These are phyloP conservation scores for Yamadazyma jaroonii DNA, from an alignment of 1,139 yeast species.

Conservation along the genomic window DNA sequence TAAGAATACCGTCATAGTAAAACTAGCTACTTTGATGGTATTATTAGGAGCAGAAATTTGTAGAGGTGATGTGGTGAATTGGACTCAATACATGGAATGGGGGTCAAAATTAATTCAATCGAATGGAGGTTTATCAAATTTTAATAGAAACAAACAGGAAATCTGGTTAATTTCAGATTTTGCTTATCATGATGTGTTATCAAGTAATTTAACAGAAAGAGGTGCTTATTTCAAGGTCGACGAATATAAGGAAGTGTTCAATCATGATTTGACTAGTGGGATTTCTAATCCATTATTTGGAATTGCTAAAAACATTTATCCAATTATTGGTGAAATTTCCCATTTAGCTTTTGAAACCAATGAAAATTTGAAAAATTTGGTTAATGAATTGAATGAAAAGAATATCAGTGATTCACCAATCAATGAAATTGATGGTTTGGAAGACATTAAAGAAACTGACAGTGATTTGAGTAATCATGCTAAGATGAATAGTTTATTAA, in stretches of 20 bases:
- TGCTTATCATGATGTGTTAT: conserved; percentile 76
- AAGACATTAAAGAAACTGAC: conserved; percentile 13
- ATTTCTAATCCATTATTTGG: conserved; percentile 69
- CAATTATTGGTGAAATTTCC: conserved; percentile 66
- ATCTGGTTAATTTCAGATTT: conserved; percentile 79
- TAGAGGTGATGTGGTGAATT: conserved; percentile 68
- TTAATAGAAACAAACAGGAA: conserved; percentile 52
- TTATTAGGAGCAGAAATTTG: conserved; percentile 73
- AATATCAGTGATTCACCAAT: conserved; percentile 12
- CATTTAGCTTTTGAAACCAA: conserved; percentile 56
- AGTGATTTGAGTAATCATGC: conserved; percentile 20
- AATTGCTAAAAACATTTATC: conserved; percentile 63
- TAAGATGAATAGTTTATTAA: conserved; percentile 14
- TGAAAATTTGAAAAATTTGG: conserved; percentile 19
- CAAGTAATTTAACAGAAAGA: conserved; percentile 55
- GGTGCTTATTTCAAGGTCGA: conserved; percentile 56
- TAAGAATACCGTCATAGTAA: conserved; percentile 27
- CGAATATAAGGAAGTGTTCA: conserved; percentile 57
- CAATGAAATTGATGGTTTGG: conserved; percentile 2
- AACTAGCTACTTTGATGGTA: conserved; percentile 64
- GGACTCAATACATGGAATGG: conserved; percentile 61
- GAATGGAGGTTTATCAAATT: conserved; percentile 60
- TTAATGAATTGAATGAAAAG: conserved; percentile 10
- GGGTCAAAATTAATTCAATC: conserved; percentile 56
- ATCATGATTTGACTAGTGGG: conserved; percentile 34